Conservation (phyloP, 2,329 filamentous ascomycete species). For the Teratosphaeria pseudoeucalypti region DNA sequence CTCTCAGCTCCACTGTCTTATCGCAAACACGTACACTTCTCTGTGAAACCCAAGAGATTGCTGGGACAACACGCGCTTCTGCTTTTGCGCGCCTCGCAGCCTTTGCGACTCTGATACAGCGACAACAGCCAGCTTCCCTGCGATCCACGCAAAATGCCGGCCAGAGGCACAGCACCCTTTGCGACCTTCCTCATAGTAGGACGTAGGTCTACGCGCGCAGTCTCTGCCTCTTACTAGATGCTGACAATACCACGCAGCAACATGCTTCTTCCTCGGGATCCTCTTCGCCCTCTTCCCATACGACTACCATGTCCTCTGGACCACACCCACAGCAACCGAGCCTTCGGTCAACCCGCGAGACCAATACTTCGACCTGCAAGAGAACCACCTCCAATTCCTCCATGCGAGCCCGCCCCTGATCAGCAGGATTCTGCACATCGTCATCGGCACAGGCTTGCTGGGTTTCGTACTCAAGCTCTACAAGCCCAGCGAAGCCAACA, state of each 20-base stretch:
- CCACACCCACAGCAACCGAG: constrained; percentile 43
- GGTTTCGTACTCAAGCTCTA: constrained; percentile 94
- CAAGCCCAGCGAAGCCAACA: constrained; percentile 84
- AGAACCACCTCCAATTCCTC: constrained; percentile 81
- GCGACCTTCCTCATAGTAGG: constrained; percentile 95
- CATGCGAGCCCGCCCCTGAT: constrained; percentile 88
- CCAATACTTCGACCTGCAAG: constrained; percentile 71
- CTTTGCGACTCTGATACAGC: background rate
- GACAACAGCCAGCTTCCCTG: background rate
- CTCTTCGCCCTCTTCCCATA: constrained; percentile 95
- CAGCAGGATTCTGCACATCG: constrained; percentile 85
- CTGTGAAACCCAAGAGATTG: background rate
- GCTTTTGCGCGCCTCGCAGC: background rate
- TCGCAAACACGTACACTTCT: background rate
- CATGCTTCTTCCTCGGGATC: constrained; percentile 95
- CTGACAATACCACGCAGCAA: constrained; percentile 33
- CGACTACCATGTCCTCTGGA: constrained; percentile 83
- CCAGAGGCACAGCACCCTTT: constrained; percentile 46
- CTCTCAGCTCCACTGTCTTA: background rate
- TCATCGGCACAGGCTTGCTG: constrained; percentile 74
- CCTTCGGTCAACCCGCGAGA: constrained; percentile 30
- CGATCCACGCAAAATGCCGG: constrained; percentile 13
- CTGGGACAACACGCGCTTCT: background rate
- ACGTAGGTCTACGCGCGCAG: constrained; percentile 51
- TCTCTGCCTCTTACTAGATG: background rate